Evolutionary conservation across 2,329 filamentous ascomycete species (phyloP).

Genomic region (Albifimbria verrucaria): DNA sequence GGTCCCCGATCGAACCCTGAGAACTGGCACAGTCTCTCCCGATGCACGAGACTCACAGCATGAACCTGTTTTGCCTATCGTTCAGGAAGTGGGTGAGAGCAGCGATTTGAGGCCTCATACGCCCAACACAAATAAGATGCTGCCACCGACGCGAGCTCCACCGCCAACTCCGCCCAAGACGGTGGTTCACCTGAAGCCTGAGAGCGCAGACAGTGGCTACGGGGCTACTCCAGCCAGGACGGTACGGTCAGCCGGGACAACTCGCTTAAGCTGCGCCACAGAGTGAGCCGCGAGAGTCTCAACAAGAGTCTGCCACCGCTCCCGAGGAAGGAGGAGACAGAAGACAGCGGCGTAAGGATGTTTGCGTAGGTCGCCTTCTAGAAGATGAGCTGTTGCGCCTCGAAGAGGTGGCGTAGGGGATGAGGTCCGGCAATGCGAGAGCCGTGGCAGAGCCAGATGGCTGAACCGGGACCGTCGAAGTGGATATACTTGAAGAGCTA

Average conservation of each 20-base stretch:
- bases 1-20: conserved; percentile 60
- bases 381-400: conserved; percentile 15
- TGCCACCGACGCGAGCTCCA: conserved; percentile 42
- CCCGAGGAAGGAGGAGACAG: conserved; percentile 33
- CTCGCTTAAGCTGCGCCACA: conserved; percentile 29
- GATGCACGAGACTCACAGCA: conserved; percentile 56
- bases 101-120: conserved; percentile 41
- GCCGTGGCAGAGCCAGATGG: not conserved
- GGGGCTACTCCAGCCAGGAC: conserved; percentile 31
- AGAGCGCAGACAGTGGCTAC: conserved; percentile 47
- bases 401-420: conserved; percentile 1
- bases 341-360: conserved; percentile 25
- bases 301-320: conserved; percentile 60
- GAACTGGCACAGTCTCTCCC: conserved; percentile 23
- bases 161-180: conserved; percentile 33
- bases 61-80: conserved; percentile 67
- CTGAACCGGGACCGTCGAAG: not conserved
- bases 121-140: conserved; percentile 34
- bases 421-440: too few relatives aligned
- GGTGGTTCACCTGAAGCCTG: conserved; percentile 32
- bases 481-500: not conserved
- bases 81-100: conserved; percentile 84
- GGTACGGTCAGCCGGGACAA: conserved; percentile 25
- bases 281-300: conserved; percentile 53
- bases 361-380: conserved; percentile 25